Conservation (phyloP, 345 rosid species). For the Salix caprea region DNA sequence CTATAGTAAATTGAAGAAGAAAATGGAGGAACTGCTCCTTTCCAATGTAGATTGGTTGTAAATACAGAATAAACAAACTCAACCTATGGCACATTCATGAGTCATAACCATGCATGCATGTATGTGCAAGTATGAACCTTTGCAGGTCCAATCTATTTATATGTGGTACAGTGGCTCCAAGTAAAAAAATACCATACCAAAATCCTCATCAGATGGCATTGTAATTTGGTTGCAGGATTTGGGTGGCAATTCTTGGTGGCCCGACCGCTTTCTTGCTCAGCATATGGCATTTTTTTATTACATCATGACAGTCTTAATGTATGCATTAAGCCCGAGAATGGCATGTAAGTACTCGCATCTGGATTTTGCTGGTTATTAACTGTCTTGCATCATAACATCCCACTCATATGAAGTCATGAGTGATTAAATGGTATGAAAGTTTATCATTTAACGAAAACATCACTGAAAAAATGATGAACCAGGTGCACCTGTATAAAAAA, state of each 20-base stretch:
- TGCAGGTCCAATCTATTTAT: neutral
- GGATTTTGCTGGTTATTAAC: neutral
- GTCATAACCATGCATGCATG: neutral
- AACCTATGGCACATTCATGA: neutral
- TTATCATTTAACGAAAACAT: neutral
- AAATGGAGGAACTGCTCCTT: neutral
- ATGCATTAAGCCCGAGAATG: slow-evolving; percentile 92
- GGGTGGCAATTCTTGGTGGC: slow-evolving; percentile 96
- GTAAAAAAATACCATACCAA: neutral
- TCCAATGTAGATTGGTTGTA: neutral
- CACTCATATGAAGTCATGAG: neutral
- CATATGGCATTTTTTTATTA: slow-evolving; percentile 75
- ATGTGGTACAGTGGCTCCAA: neutral
- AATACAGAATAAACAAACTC: neutral
- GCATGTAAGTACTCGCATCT: slow-evolving; percentile 62
- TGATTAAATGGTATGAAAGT: neutral
- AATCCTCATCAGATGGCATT: slow-evolving; percentile 4
- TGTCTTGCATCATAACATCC: neutral
- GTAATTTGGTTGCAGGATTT: slow-evolving; percentile 62
- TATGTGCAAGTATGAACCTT: neutral
- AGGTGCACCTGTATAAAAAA: neutral
- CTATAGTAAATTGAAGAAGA: neutral
- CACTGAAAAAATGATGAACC: neutral
- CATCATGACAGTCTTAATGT: slow-evolving; percentile 84
- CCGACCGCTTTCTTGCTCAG: slow-evolving; percentile 87